phyloP scores from a whole-genome alignment of 2,329 filamentous ascomycete species.

The Tolypocladium tropicale region DNA sequence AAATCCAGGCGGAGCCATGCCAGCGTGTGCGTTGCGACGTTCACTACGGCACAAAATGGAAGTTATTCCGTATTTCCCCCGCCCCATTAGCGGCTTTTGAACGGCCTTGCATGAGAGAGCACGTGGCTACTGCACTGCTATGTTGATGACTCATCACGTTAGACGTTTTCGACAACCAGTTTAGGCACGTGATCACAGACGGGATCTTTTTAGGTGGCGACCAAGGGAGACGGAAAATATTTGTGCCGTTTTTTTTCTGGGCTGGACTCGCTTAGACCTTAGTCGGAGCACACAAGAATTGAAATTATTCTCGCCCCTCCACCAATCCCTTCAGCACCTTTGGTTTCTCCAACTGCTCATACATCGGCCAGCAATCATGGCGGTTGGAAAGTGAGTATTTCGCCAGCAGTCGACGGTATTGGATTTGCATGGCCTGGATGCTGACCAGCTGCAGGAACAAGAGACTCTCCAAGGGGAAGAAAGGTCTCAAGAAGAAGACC shows the following conservation, averaged over 20 bases:
- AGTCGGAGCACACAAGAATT: conserved; percentile 28
- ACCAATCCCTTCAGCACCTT: conserved; percentile 30
- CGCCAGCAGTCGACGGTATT: neutral
- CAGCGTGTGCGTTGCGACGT: too few species aligned
- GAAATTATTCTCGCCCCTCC: conserved; percentile 30
- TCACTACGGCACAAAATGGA: too few species aligned
- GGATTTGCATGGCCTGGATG: conserved; percentile 2
- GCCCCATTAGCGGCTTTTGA: too few species aligned
- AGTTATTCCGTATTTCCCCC: too few species aligned
- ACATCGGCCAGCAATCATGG: conserved; percentile 45
- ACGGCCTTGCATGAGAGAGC: too few species aligned
- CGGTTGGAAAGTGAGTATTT: conserved; percentile 48
- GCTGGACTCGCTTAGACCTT: conserved; percentile 26
- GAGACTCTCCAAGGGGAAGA: conserved; percentile 99
- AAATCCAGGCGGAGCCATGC: too few species aligned
- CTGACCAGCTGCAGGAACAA: conserved; percentile 65
- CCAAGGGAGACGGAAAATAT: conserved; percentile 15
- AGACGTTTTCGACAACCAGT: too few species aligned
- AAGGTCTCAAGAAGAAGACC: conserved; percentile 99
- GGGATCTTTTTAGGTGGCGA: neutral
- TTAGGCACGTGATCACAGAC: neutral
- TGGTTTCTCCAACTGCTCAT: conserved; percentile 31
- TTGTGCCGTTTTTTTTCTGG: conserved; percentile 9
- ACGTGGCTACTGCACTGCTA: too few species aligned
- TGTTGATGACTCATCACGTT: neutral